phyloP scores from a whole-genome alignment of 148 eudicot species.

The Heliamphora exappendiculata region DNA sequence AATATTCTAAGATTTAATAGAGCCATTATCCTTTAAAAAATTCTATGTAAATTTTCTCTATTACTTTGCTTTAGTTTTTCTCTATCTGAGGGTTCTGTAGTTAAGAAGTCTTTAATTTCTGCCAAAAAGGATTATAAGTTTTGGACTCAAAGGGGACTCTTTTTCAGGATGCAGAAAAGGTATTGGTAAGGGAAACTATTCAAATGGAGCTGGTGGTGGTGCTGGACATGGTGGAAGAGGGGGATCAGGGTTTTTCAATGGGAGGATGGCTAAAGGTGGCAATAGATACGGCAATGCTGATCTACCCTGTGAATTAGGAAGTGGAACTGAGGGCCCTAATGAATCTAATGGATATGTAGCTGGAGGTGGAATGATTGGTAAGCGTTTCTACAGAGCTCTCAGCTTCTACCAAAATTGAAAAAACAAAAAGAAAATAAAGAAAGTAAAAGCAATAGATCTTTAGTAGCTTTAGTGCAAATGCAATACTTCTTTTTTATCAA shows the following conservation, averaged over 20 bases:
- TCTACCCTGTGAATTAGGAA: conserved; percentile 87
- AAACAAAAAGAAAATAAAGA: neutral
- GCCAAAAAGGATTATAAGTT: neutral
- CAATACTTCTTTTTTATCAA: neutral
- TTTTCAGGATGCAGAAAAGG: conserved; percentile 71
- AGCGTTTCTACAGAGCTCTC: conserved; percentile 9
- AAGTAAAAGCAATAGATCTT: neutral
- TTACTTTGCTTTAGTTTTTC: neutral
- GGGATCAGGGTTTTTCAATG: conserved; percentile 67
- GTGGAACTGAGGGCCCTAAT: conserved; percentile 71
- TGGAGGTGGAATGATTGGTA: conserved; percentile 92
- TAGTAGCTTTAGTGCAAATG: neutral
- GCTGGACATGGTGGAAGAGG: conserved; percentile 95
- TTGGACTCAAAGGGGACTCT: conserved; percentile 5
- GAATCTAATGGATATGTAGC: conserved; percentile 54
- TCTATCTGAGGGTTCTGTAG: neutral
- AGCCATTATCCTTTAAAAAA: neutral
- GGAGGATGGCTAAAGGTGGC: conserved; percentile 69
- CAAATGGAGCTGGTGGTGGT: conserved; percentile 82
- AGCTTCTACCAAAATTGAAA: neutral
- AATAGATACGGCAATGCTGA: conserved; percentile 59
- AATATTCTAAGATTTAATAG: conserved; percentile 11
- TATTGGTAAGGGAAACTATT: conserved; percentile 60
- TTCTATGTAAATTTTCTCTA: neutral
- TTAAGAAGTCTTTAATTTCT: neutral